Base-by-base conservation (phyloP, 306 rosid species). In the Lablab purpureus region DNA sequence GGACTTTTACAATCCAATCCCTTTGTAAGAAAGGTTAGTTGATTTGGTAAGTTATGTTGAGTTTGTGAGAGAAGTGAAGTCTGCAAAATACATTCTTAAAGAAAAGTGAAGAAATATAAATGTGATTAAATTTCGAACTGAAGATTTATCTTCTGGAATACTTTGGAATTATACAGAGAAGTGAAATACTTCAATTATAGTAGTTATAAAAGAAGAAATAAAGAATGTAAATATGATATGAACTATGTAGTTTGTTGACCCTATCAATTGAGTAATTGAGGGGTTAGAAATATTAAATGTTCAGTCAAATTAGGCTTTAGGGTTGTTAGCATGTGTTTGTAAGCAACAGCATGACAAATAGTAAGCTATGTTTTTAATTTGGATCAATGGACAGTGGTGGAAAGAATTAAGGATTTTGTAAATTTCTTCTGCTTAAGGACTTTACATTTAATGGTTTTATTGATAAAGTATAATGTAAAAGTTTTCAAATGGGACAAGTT, bases 271-370 rank as follows among this genome's bases (percentile, higher is more conserved):
- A 22, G 32, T 63, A 59, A 32, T 50, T 3, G 40, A 71, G 36
- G 71, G 75, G 54, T n/a, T 58, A 63, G 22, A 71, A 50, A 37
- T 36, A 21, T 32, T 10, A 5, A 62, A 18, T 27, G 54, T 59
- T 60, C 40, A 30, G 27, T 18, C 28, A 60, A 6, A 54, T 23
- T 37, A 36, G 41, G 25, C 34, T 36, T 11, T 55, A 22, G 55
- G 4, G 56, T 73, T 1, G 54, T 72, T 36, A 56, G 41, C 27
- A 2, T 56, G 27, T 11, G 18, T 59, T 27, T 14, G 27, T 2
- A 25, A 3, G 18, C 15, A 59, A 59, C 17, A 22, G 37, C 9
- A 12, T 25, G 63, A 23, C 45, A 19, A 73, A 54, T 40, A 73
- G 40, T 37, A 40, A 68, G 19, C 25, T 62, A 19, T 30, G 1